These are phyloP conservation scores for Trypanosoma melophagium DNA, from an alignment of 208 protist genomes.

Conservation along the genomic window DNA sequence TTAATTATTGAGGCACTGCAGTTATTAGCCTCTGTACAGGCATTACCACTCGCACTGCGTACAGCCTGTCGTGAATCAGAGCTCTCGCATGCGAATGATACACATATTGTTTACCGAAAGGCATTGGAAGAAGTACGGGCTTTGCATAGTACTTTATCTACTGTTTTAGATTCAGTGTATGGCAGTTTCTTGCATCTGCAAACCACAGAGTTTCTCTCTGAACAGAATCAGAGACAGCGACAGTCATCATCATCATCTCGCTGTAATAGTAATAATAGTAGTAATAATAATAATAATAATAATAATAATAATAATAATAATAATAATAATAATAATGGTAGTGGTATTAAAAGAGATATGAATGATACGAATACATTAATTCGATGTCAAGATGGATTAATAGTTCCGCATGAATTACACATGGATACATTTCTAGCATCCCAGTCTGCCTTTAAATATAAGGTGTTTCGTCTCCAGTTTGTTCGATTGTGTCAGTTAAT, in stretches of 20 bases:
- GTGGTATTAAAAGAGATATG: background rate
- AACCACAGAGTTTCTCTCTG: background rate
- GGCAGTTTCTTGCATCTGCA: constrained; percentile 6
- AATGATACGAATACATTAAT: too few species aligned
- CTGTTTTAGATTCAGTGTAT: constrained; percentile 17
- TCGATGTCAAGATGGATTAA: constrained; percentile 26
- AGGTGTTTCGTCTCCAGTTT: constrained; percentile 37
- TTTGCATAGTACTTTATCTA: background rate
- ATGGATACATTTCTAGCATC: constrained; percentile 31
- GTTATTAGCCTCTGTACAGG: constrained; percentile 38
- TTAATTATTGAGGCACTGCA: constrained; percentile 57
- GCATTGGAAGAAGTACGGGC: background rate
- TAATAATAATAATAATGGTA: background rate
- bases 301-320: too few species aligned
- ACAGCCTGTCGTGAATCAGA: constrained; percentile 28
- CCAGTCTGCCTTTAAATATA: constrained; percentile 51
- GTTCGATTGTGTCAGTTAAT: constrained; percentile 41
- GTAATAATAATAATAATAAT: too few species aligned
- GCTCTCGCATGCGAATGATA: background rate
- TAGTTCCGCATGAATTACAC: constrained; percentile 28
- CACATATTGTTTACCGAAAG: background rate
- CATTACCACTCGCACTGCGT: constrained; percentile 30
- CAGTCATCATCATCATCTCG: too few species aligned
- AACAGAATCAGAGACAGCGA: background rate
- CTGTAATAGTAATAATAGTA: too few species aligned